Evolutionary conservation across 2,329 filamentous ascomycete genomes (phyloP), one percentile per base, ranked within the genome.

Genomic region (Beauveria bassiana): DNA sequence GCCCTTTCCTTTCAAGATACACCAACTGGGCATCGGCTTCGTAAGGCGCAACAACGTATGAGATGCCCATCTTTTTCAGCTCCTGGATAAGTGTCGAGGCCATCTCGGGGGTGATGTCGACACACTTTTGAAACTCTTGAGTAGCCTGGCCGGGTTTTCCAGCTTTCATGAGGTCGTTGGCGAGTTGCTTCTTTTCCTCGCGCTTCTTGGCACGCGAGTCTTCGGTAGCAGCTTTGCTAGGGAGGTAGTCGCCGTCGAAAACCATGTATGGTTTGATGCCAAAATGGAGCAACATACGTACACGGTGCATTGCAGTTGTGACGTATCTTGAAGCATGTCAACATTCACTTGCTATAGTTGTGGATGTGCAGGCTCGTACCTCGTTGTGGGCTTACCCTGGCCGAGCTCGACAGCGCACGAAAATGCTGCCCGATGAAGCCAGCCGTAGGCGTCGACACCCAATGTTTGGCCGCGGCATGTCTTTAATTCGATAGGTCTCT

Each of bases 1-100:
- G 78, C 1, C 93, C 93, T 63, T 91, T 84, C 55, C 87, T 86
- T 75, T 99, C 95, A 43, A 99, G 81, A 71, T 98, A 99, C 28
- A 92, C 93, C 68, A 99, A 82, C 74, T 99, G 93, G n/a, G 93
- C 88, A 74, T 99, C 95, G 52, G 95, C 95, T 78, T 99, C 95
- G 75, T 97, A 99, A 0, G 95, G 95, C 1, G 95, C 95, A 20
- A 99, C 96, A 61, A 99, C 81, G 71, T 96, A 98, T 62, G 91
- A 84, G 18, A 99, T 82, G 45, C 86, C 82, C 69, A 87, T 78
- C 69, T 85, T 85, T 76, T 96, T 97, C 68, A 98, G 80, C 72
- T 96, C 91, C 67, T 97, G 92, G 62, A 99, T 99, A 59, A 98
- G 77, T 66, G 90, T 83, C 7, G 90, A 86, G 8, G 95, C 95